Percentiles rank a stretch among this genome's conserved stretches.
Conservation (phyloP, 139 green algal genomes). For the Dunaliella primolecta region DNA sequence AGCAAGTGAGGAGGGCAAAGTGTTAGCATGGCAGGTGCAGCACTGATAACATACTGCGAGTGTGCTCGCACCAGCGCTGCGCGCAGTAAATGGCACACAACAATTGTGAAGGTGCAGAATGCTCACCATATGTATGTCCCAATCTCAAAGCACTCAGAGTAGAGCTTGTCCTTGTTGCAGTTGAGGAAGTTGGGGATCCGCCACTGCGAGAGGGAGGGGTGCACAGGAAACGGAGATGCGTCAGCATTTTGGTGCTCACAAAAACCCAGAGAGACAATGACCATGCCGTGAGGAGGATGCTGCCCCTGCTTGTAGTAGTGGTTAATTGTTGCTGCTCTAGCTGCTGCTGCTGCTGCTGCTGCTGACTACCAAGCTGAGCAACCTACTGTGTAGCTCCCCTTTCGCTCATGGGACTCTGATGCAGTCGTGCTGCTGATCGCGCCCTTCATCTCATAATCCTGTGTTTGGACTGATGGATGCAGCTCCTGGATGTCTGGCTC, state of each 20-base stretch:
- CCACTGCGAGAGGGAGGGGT: constrained; percentile 56
- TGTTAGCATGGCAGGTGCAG: neutral
- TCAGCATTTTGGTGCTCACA: no score
- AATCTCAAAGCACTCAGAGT: constrained; percentile 71
- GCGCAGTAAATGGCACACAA: neutral
- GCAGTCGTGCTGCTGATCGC: no score
- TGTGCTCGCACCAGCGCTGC: neutral
- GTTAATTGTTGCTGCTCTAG: no score
- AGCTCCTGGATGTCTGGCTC: no score
- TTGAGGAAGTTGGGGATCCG: constrained; percentile 38
- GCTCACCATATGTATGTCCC: constrained; percentile 76
- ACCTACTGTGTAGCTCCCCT: neutral
- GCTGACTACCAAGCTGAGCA: no score
- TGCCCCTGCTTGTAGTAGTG: no score
- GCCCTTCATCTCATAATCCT: no score
- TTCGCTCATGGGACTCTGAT: no score
- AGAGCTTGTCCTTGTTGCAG: constrained; percentile 39
- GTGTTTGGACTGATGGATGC: no score
- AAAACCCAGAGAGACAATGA: neutral
- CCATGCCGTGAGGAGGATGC: neutral
- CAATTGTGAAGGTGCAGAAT: neutral
- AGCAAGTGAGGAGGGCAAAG: no score
- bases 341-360: no score
- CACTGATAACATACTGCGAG: neutral
- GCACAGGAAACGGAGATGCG: no score